Evolutionary conservation across 805 yeast genomes (phyloP), one percentile per base, ranked within the genome.

Genomic region (Kluyveromyces lactis): DNA sequence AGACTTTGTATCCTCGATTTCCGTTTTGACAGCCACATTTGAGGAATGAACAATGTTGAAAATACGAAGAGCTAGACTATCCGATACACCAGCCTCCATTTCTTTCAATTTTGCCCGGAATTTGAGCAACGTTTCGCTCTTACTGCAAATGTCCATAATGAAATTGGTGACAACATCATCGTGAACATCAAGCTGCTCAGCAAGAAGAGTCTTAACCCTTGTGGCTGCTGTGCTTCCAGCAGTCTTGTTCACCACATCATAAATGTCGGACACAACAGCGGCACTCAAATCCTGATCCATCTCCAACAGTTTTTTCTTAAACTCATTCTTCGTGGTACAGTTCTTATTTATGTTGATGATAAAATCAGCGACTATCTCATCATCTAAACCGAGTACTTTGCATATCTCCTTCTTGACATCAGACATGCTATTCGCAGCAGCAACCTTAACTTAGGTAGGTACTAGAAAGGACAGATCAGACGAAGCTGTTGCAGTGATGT

Each of bases 311-410:
- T 58, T 60, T 12, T 47, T 33, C 16, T 54, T 52, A 47, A 77
- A 72, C 10, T 62, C 64, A 4, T 49, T 48, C 1, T 55, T 42
- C 13, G 60, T 53, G 2, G 43, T 23, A 2, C 71, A 58, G 17
- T 56, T 52, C 2, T 47, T 46, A 43, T 63, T 63, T 7, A 76
- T 48, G 41, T 66, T 64, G 11, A 67, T 42, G 4, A 77, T 56
- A 48, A 69, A 73, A 42, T 71, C 73, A 1, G 76, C 71, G 17
- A 73, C 60, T 4, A 64, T 58, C 27, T 54, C 57, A 41, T 75
- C 79, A 27, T 63, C 60, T 3, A 63, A 52, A 7, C 69, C 73
- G 1, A 58, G 41, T 8, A 53, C 41, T 12, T 39, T 32, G 4
- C 45, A 39, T 24, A 63, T 52, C 27, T 50, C 32, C 15, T 38